A percentile compares a stretch with the other conserved stretches of the same genome.
These are phyloP conservation scores for Seiridium cupressi DNA, from an alignment of 2,329 filamentous ascomycete species.

Conservation along the genomic window DNA sequence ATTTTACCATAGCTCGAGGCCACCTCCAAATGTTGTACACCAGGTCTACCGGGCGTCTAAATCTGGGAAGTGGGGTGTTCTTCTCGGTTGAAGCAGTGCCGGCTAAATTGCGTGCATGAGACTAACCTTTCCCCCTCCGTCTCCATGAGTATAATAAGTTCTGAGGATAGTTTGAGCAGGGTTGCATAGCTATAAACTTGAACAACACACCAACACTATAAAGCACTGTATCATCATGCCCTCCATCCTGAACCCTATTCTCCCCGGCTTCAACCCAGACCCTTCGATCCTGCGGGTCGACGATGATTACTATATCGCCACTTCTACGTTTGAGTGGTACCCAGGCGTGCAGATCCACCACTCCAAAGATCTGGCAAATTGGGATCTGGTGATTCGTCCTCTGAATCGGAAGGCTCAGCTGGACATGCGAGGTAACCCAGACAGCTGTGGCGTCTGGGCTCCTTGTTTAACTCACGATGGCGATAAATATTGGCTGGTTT, in stretches of 20 bases:
- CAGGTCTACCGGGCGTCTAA: not conserved
- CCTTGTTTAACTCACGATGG: constrained; percentile 63
- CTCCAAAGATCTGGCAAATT: constrained; percentile 52
- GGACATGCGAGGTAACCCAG: constrained; percentile 58
- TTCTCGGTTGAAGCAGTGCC: not conserved
- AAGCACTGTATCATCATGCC: constrained; percentile 34
- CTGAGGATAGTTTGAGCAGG: not conserved
- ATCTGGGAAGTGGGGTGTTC: not conserved
- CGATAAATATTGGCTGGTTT: constrained; percentile 60
- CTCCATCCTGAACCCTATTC: constrained; percentile 50
- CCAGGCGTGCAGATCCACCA: constrained; percentile 55
- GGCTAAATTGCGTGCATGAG: constrained; percentile 5
- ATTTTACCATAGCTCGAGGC: too few species aligned
- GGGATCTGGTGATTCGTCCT: constrained; percentile 45
- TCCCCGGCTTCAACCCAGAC: constrained; percentile 56
- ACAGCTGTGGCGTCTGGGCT: constrained; percentile 63
- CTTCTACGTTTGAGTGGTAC: constrained; percentile 55
- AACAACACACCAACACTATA: not conserved
- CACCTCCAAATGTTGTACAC: not conserved
- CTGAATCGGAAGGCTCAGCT: constrained; percentile 49
- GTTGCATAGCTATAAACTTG: not conserved
- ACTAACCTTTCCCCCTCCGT: not conserved
- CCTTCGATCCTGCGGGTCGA: constrained; percentile 52
- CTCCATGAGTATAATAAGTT: not conserved
- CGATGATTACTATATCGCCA: constrained; percentile 54